Evolutionary conservation across 257 asterid genomes (phyloP).

Genomic region (Solanum sitiens): DNA sequence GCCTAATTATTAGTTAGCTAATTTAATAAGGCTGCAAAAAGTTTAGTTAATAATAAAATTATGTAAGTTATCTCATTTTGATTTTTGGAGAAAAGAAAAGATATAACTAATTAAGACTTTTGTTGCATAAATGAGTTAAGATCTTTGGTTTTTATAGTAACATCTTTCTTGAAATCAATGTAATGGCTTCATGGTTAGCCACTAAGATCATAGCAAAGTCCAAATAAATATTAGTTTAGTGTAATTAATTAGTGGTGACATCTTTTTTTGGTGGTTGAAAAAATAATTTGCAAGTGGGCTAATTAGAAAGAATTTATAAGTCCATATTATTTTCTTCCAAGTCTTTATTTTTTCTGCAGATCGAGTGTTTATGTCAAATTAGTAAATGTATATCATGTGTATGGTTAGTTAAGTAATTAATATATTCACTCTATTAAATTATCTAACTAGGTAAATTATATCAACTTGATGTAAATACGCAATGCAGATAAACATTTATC

Average conservation of each 20-base stretch:
- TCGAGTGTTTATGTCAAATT: rapidly evolving
- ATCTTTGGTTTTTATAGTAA: not conserved
- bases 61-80: not conserved
- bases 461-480: too few species aligned
- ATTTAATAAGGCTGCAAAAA: too few species aligned
- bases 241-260: not conserved
- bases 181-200: not conserved
- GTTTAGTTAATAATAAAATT: too few species aligned
- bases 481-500: too few species aligned
- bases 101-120: not conserved
- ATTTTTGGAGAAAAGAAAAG: not conserved
- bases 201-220: not conserved
- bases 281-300: not conserved
- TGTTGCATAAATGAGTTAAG: not conserved
- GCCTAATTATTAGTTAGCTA: too few species aligned
- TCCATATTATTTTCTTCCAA: too few species aligned
- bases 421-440: too few species aligned
- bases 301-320: too few species aligned
- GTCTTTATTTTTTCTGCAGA: too few species aligned
- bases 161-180: not conserved
- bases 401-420: too few species aligned
- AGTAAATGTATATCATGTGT: not conserved
- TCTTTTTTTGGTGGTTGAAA: too few species aligned
- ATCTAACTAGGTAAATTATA: too few species aligned
- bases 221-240: not conserved